Evolutionary conservation across 805 yeast genomes (phyloP), one percentile per base, ranked within the genome.

Genomic region (Lachancea nothofagi): DNA sequence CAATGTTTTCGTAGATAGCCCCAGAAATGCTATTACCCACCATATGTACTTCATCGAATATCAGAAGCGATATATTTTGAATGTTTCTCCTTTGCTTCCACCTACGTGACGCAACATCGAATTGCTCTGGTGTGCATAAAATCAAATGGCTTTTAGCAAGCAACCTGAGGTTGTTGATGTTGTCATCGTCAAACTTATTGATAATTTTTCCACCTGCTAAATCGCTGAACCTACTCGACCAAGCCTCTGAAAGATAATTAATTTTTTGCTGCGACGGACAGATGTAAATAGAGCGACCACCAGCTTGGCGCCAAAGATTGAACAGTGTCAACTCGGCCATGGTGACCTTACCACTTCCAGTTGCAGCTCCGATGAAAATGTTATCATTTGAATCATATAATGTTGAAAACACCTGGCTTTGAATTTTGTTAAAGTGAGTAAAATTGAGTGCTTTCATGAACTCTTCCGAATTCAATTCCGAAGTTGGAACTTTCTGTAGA

Each of bases 51-150:
- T 86, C 87, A 57, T 86, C 96, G 27, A 76, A 77, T 36, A 93
- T 72, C 2, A 87, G 53, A 23, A 86, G 57, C 33, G 78, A 87
- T 22, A 90, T 74, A 0, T 74, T 56, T 44, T 81, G 86, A 4
- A 90, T 67, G 46, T 77, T 77, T 47, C 75, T 77, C 41, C 94
- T 70, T 47, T 79, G 83, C 49, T 80, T 80, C 97, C 97, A 89
- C 33, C 88, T 70, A 45, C 90, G 74, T 0, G 95, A 75, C 1
- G 88, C 51, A 4, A 66, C 48, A 45, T 85, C 89, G 67, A 87
- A 83, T 46, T 85, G 90, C 17, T 65, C 69, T 0, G 96, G 95
- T 0, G 97, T 87, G 4, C 86, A 77, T 10, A 90, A 59, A 13
- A 86, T 62, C 38, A 90, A 59, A 55, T 88, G 90, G 41, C 77